These are phyloP conservation scores for Neonectria hederae DNA, from an alignment of 2,329 filamentous ascomycete species.

Conservation along the genomic window DNA sequence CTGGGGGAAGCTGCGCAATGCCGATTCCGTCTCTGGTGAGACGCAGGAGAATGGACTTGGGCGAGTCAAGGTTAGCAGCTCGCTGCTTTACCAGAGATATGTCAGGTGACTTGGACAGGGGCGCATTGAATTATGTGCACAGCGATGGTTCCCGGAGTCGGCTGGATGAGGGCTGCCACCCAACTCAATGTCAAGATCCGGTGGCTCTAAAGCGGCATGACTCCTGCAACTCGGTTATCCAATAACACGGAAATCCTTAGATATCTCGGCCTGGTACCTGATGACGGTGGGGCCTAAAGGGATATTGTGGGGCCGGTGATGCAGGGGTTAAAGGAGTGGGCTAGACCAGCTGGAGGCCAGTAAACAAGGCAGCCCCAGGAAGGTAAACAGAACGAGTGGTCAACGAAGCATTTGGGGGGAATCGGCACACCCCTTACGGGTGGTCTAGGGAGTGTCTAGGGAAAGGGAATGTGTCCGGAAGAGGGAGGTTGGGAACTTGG, in stretches of 20 bases:
- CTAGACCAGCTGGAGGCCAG: conserved; percentile 26
- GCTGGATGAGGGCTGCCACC: neutral
- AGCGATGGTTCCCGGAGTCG: neutral
- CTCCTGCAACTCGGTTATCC: neutral
- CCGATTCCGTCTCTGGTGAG: conserved; percentile 35
- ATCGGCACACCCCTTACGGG: conserved; percentile 37
- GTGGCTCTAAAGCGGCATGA: conserved; percentile 12
- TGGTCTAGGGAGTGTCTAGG: neutral
- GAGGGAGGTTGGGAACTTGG: conserved; percentile 15
- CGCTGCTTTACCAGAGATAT: conserved; percentile 3
- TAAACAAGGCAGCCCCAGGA: conserved; percentile 39
- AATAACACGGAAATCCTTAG: conserved; percentile 7
- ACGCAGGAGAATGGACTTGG: conserved; percentile 29
- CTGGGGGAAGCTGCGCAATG: conserved; percentile 30
- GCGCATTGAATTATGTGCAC: neutral
- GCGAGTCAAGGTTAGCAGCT: neutral
- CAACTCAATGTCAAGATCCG: neutral
- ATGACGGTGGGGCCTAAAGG: conserved; percentile 17
- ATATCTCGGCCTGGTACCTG: conserved; percentile 19
- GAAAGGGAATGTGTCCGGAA: conserved; percentile 10
- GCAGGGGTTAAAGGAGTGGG: conserved; percentile 21
- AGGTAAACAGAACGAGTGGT: conserved; percentile 42
- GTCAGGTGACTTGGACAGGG: neutral
- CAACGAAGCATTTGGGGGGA: conserved; percentile 31
- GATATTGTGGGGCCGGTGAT: conserved; percentile 21